phyloP scores from a whole-genome alignment of 371 early-diverging fungal genomes.

The Saksenaea oblongispora region DNA sequence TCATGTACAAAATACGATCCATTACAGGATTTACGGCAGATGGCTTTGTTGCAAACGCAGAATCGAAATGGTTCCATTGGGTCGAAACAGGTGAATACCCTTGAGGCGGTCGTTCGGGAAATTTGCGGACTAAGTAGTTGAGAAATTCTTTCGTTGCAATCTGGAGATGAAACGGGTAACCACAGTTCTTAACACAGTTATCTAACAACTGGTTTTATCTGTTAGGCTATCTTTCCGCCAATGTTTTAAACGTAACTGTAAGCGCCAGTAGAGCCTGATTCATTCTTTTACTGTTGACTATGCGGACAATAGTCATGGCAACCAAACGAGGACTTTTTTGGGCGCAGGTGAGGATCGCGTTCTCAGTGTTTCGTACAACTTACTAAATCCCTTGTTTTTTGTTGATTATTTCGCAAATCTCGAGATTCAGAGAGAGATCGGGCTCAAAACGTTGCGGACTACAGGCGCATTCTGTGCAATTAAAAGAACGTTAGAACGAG shows the following conservation, averaged over 20 bases:
- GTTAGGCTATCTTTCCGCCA: background rate
- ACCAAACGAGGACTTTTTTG: constrained; percentile 78
- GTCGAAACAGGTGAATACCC: constrained; percentile 1
- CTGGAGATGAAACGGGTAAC: constrained; percentile 93
- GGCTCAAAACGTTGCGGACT: constrained; percentile 70
- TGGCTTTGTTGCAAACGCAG: constrained; percentile 2
- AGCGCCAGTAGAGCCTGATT: constrained; percentile 76
- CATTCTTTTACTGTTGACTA: constrained; percentile 73
- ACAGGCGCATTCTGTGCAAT: constrained; percentile 74
- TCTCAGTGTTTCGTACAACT: constrained; percentile 17
- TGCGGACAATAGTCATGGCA: constrained; percentile 76
- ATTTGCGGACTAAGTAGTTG: constrained; percentile 88
- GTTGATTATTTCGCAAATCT: constrained; percentile 93
- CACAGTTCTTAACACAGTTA: constrained; percentile 95
- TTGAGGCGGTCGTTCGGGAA: constrained; percentile 83
- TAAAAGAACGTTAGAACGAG: background rate
- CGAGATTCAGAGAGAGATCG: constrained; percentile 85
- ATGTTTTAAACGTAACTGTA: constrained; percentile 39
- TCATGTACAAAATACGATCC: constrained; percentile 83
- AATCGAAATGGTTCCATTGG: constrained; percentile 11
- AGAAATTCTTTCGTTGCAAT: constrained; percentile 93
- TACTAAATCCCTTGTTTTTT: constrained; percentile 83
- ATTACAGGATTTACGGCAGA: constrained; percentile 65
- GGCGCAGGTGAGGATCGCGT: background rate
- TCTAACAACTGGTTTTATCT: constrained; percentile 72